Conservation (phyloP, 2,329 filamentous ascomycete species). For the Sporothrix schenckii region DNA sequence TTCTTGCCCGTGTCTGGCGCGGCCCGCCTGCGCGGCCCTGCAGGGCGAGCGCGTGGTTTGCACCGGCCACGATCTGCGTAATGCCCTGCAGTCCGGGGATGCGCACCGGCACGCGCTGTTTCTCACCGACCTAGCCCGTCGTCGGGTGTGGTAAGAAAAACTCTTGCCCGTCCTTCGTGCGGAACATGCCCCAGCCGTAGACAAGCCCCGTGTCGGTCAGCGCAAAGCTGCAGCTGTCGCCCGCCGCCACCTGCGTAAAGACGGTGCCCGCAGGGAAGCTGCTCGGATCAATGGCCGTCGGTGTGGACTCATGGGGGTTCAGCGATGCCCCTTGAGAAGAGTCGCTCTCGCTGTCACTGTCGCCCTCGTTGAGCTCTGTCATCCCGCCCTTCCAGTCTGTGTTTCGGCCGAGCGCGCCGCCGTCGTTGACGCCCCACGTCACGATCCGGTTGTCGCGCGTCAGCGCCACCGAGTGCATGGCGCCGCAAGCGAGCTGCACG, state of each 20-base stretch:
- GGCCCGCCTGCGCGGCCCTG: background rate
- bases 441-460: background rate
- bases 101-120: conserved; percentile 45
- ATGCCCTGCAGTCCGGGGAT: conserved; percentile 56
- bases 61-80: conserved; percentile 55
- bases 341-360: no score
- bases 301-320: conserved; percentile 63
- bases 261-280: conserved; percentile 44
- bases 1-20: conserved; percentile 34
- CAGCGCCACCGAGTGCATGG: background rate
- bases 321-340: conserved; percentile 40
- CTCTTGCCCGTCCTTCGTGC: conserved; percentile 21
- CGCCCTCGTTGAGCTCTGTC: no score
- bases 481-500: background rate
- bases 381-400: background rate
- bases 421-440: background rate
- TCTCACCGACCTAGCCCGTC: no score
- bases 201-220: conserved; percentile 72
- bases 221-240: conserved; percentile 72
- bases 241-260: conserved; percentile 62
- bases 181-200: conserved; percentile 77
- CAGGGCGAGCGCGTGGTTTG: conserved; percentile 63
- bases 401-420: background rate
- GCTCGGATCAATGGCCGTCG: conserved; percentile 55
- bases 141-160: background rate